Percentiles rank a stretch among this genome's conserved stretches.
phyloP scores from a whole-genome alignment of 306 rosid genomes.

The Lathyrus oleraceus region DNA sequence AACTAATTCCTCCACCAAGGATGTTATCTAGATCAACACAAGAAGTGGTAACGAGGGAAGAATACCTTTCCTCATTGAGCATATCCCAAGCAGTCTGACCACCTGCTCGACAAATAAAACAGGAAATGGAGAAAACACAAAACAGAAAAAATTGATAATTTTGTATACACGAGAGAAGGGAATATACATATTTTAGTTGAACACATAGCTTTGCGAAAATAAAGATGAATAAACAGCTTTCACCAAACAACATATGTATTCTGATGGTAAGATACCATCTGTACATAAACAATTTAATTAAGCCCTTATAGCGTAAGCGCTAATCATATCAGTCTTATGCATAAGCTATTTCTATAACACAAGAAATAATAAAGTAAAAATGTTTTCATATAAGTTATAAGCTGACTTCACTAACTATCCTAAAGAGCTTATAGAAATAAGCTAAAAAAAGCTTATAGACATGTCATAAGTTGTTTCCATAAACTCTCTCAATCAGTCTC shows the following conservation, averaged over 20 bases:
- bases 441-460: no score
- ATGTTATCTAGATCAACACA: conserved; percentile 76
- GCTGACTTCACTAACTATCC: no score
- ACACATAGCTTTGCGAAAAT: neutral
- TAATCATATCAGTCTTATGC: no score
- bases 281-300: no score
- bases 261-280: neutral
- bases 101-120: conserved; percentile 46
- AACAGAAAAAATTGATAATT: neutral
- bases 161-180: neutral
- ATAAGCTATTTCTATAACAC: no score
- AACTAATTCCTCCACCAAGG: conserved; percentile 85
- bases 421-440: no score
- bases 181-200: neutral
- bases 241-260: neutral
- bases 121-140: conserved; percentile 6
- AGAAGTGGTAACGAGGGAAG: conserved; percentile 69
- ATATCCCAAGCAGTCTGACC: conserved; percentile 92
- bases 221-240: neutral
- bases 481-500: no score
- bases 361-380: no score
- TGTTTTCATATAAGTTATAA: no score
- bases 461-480: no score
- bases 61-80: conserved; percentile 71
- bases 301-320: no score